A percentile compares a stretch with the other conserved stretches of the same genome.
phyloP scores from a whole-genome alignment of 2,329 filamentous ascomycete genomes.

The Tolypocladium album region DNA sequence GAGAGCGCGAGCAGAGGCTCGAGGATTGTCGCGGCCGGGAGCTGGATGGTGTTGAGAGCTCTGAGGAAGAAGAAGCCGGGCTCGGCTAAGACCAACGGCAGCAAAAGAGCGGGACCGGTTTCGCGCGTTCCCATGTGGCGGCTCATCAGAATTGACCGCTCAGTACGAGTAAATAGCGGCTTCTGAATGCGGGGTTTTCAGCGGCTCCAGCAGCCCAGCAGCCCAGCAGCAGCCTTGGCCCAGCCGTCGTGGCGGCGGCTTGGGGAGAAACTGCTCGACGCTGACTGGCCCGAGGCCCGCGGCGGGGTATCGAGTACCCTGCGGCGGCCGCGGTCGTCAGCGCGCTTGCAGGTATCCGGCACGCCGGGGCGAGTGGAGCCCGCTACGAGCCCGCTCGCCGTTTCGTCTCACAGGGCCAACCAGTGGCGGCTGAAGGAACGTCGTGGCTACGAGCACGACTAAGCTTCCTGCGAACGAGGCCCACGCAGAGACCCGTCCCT shows the following conservation, averaged over 20 bases:
- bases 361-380: background rate
- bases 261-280: slow-evolving; percentile 1
- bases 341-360: background rate
- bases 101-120: background rate
- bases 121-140: background rate
- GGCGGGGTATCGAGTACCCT: slow-evolving; percentile 3
- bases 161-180: background rate
- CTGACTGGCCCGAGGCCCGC: slow-evolving; percentile 6
- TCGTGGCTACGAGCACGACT: too few relatives aligned
- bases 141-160: background rate
- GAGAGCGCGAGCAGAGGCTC: background rate
- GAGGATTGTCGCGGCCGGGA: background rate
- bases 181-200: slow-evolving; percentile 1
- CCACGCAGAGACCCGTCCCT: too few relatives aligned
- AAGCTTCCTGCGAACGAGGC: too few relatives aligned
- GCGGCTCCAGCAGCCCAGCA: background rate
- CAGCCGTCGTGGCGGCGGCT: background rate
- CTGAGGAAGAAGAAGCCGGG: background rate
- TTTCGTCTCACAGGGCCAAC: background rate
- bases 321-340: background rate
- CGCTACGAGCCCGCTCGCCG: background rate
- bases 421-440: too few relatives aligned
- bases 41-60: background rate
- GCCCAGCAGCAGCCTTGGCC: background rate
- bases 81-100: background rate